Base-by-base conservation (phyloP, 495 filamentous ascomycete genomes). In the Hypoxylon intermedium region DNA sequence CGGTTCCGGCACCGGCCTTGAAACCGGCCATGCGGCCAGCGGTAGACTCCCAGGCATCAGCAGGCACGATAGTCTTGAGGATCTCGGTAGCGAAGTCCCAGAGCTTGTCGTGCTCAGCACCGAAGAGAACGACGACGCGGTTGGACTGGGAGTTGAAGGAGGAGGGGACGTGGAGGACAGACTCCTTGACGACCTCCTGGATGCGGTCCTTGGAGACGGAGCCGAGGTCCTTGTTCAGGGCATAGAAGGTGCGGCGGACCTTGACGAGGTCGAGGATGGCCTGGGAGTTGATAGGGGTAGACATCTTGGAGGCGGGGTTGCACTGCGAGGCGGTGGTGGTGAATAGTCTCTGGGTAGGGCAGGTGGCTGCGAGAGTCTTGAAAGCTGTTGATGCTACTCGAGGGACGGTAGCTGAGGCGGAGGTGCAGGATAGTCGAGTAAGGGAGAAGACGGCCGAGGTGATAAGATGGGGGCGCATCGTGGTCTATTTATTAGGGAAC, bases 141-240 rank as follows among this genome's bases (percentile, higher is more conserved):
- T 84, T 80, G 66, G 75, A 77, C 75, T 89, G 86, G 38, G 80
- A 82, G 81, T 89, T 89, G 84, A 87, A 89, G 67, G 78, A 80
- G 31, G 72, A 77, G 13, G 86, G 86, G 26, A 80, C 72, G 68
- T 87, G 78, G 44, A 78, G 74, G 49, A 87, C 58, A 36, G 74
- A 70, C 40, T 83, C 69, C 60, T 77, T 75, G 64, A 85, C 75
- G 67, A 88, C 79, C 59, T 84, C 77, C 58, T 79, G 69, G 74
- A 89, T 77, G 62, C 75, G 75, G 13, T 73, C 70, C 58, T 80
- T 75, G 53, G 77, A 56, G 70, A 88, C 74, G 53, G 81, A n/a
- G n/a, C n/a, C 67, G 5, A 82, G 71, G 19, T 79, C 73, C 68
- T 84, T 85, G 75, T 75, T 80, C 37, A 89, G 77, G 18, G 68